Evolutionary conservation across 345 rosid species (phyloP), one percentile per base, ranked within the genome.

Genomic region (Atalantia buxifolia): DNA sequence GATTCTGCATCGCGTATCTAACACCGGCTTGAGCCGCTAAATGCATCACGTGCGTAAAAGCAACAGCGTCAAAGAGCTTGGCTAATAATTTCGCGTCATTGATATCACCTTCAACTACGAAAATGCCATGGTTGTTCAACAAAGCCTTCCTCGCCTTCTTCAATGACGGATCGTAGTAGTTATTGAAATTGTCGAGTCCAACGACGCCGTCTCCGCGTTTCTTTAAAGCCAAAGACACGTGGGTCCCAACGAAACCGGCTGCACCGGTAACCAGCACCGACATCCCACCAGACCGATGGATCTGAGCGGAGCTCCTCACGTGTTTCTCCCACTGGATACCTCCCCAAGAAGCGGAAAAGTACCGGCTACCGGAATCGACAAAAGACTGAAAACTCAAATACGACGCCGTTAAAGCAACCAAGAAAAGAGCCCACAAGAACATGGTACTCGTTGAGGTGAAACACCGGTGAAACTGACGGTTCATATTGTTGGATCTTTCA

Each of bases 21-120:
- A 93, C 95, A 3, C 97, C 97, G 59, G 97, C 97, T 56, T 93
- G 97, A n/a, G 97, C 96, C 31, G 97, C 97, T 45, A 93, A 81
- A 77, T 93, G 97, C 94, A 93, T 91, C 25, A 93, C 94, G 85
- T 93, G 96, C 4, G 93, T 89, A 83, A 93, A 93, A 13, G 93
- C 88, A 35, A 93, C 96, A 64, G 87, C 87, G 79, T 92, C 92
- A 79, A 93, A 91, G 4, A 92, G 92, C 86, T 90, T 92, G 1
- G 87, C 64, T 13, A 93, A 59, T 0, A 93, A 86, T 72, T 83
- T 84, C 0, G 72, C 86, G 82, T 93, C 96, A 83, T 93, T 92
- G 72, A 91, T 71, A 67, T 93, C 98, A 1, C 96, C 98, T 30
- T 88, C 94, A 0, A 92, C 84, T 30, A 91, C 80, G 72, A 90